Evolutionary conservation across 495 filamentous ascomycete genomes (phyloP), one percentile per base, ranked within the genome.

Genomic region (Hamigera avellanea): DNA sequence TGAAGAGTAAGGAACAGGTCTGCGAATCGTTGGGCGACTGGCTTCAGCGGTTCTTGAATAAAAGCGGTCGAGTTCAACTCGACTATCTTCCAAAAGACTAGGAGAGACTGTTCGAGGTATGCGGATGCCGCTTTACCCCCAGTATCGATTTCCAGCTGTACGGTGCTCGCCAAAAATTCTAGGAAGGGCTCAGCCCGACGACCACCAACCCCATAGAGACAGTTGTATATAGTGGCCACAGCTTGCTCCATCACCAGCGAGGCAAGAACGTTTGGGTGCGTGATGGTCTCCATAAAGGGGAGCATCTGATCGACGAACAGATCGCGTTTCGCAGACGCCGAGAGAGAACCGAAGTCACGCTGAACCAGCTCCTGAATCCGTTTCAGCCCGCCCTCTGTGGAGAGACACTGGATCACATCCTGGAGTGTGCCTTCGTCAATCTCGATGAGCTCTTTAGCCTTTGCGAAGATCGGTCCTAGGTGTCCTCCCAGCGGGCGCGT

Each of bases 201-300:
- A 14, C 76, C 75, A 32, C 39, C 48, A 10, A 53, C 44, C 14
- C 76, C 73, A 39, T 61, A 76, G 13, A 81, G 43, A 42, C 65
- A 62, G 36, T 65, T 75, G 49, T 70, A 76, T 21, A 81, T 74
- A 2, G 66, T 75, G 14, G 55, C 68, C 23, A 79, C 59, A 5
- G 64, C 48, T 25, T 57, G 61, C 41, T 80, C 73, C 4, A 79
- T 46, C 2, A 76, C 53, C 19, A 72, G 46, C 0, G 76, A 79
- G 6, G 59, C 52, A 12, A 70, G 43, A 6, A 80, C 62, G 15
- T 70, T 56, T 2, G 59, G 56, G 45, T 74, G 57, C 13, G 72
- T 60, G 31, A 81, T 59, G 13, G 57, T 63, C 35, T 54, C 47
- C 26, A 76, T 53, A 40, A 80, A 75, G 4, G 72, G 67, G 19